Evolutionary conservation across 176 grass and related monocot genomes (phyloP), one percentile per base, ranked within the genome.

Genomic region (Calamus simplicifolius): DNA sequence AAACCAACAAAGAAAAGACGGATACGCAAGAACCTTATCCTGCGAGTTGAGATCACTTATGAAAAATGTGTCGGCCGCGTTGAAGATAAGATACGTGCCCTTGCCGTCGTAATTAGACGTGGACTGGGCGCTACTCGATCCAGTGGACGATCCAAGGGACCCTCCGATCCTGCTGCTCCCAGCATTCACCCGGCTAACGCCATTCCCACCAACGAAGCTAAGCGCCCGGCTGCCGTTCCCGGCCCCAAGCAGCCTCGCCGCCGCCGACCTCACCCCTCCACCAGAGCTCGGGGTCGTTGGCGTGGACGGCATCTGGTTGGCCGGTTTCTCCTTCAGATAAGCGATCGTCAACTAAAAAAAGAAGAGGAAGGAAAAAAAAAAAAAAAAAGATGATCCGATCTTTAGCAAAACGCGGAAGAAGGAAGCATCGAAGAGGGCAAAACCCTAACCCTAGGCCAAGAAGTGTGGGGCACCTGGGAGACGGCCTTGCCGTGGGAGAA

Each of bases 1-100:
- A 67, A 63, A 49, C 16, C 61, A 72, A 35, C 56, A 63, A 59
- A 60, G 8, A 43, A 43, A 43, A 43, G 2, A 8, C 35, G 8
- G 35, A 43, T 43, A 12, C 2, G 35, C 12, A 8, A 43, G 35
- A 83, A 98, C 94, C 75, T 89, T 92, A 48, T 89, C 81, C 28
- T 85, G 84, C 13, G 94, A 86, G 71, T 89, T 93, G 79, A 93
- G 88, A 73, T 98, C 88, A 29, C 94, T 93, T 21, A 98, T 69
- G 67, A 93, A 98, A 48, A 93, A 62, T 4, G 81, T 89, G 56
- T 93, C 79, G 0, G 81, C 84, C 17, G 74, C 79, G 73, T 85
- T 98, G 75, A 86, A 98, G 59, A 93, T 80, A 71, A 98, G 89
- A 68, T 93, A 93, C 0, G 81, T 67, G 19, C 94, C 94, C 69